Percentiles rank a stretch among this genome's conserved stretches.
phyloP scores from a whole-genome alignment of 306 rosid species.

The Carpinus viminea region DNA sequence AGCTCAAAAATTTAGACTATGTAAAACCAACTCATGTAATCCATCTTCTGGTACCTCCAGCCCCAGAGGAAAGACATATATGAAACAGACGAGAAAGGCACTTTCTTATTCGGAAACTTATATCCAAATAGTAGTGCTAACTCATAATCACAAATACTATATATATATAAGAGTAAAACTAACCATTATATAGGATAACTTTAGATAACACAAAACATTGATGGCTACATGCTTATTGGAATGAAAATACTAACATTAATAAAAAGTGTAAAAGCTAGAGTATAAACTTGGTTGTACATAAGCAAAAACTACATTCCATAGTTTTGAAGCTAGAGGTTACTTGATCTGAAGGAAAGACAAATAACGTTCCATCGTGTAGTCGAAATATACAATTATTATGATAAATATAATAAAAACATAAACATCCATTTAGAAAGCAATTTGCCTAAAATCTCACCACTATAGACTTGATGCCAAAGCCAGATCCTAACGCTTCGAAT shows the following conservation, averaged over 20 bases:
- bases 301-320: not conserved
- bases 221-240: not conserved
- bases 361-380: not conserved
- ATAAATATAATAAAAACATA: not conserved
- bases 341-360: not conserved
- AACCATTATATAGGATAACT: not conserved
- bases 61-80: no score
- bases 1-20: no score
- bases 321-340: not conserved
- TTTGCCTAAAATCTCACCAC: slow-evolving; percentile 61
- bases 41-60: no score
- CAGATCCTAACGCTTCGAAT: slow-evolving; percentile 85
- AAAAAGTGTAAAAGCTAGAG: not conserved
- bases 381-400: not conserved
- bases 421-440: not conserved
- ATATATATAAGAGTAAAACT: not conserved
- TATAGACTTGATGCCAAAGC: slow-evolving; percentile 69
- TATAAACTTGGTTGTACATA: not conserved
- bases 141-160: not conserved
- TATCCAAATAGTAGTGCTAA: not conserved
- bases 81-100: no score
- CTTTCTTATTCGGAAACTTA: not conserved
- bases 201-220: not conserved
- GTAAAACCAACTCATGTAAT: no score
- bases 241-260: not conserved